Percentiles rank a stretch among this genome's conserved stretches.
These are phyloP conservation scores for Nakazawaea ishiwadae DNA, from an alignment of 805 yeast genomes.

Conservation along the genomic window DNA sequence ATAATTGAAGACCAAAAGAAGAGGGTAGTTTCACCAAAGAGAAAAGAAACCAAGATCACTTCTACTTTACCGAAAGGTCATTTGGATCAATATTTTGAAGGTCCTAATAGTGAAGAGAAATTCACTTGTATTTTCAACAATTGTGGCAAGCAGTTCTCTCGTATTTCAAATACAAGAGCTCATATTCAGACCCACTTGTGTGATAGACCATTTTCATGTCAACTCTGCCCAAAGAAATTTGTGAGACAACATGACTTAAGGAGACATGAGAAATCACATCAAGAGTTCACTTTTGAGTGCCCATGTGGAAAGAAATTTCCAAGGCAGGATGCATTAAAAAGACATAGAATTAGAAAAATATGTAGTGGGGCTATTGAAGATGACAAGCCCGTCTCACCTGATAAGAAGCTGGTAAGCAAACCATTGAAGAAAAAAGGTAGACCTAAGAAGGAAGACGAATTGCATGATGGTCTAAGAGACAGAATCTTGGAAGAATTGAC, in stretches of 20 bases:
- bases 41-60: slow-evolving; percentile 45
- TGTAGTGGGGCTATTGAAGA: slow-evolving; percentile 68
- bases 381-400: slow-evolving; percentile 22
- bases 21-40: slow-evolving; percentile 31
- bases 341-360: slow-evolving; percentile 75
- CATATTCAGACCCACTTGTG: slow-evolving; percentile 96
- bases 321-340: slow-evolving; percentile 80
- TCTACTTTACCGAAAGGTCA: slow-evolving; percentile 87
- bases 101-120: slow-evolving; percentile 67
- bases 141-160: slow-evolving; percentile 80
- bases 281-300: slow-evolving; percentile 66
- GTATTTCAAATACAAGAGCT: slow-evolving; percentile 88
- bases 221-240: slow-evolving; percentile 74
- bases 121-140: slow-evolving; percentile 71
- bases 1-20: slow-evolving; percentile 32
- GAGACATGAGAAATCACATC: slow-evolving; percentile 85
- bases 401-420: slow-evolving; percentile 19
- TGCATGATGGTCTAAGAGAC: slow-evolving; percentile 8
- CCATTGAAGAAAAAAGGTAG: slow-evolving; percentile 32
- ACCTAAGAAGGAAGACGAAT: slow-evolving; percentile 23
- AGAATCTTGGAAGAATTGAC: slow-evolving; percentile 10
- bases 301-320: slow-evolving; percentile 94
- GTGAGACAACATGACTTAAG: slow-evolving; percentile 94
- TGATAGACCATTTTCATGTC: slow-evolving; percentile 88
- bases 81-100: slow-evolving; percentile 75